phyloP scores from a whole-genome alignment of 257 asterid genomes.

The Rhazya stricta region DNA sequence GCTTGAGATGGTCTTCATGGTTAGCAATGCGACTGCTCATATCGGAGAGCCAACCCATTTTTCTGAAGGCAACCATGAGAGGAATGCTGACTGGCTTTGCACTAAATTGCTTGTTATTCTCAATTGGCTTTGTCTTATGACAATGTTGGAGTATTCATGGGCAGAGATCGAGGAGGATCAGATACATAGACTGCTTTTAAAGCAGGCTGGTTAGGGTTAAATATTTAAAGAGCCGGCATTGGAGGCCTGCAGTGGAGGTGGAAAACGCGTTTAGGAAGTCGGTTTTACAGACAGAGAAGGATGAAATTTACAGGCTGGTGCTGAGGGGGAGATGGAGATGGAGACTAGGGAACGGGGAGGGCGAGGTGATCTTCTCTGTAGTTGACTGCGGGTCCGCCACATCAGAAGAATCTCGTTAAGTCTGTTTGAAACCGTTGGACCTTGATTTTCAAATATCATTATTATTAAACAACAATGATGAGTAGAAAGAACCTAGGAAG shows the following conservation, averaged over 20 bases:
- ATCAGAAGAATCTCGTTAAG: conserved; percentile 6
- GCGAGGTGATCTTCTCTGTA: background rate
- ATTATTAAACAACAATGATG: background rate
- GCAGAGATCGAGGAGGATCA: background rate
- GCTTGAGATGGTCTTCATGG: conserved; percentile 8
- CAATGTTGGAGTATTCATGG: background rate
- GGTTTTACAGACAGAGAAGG: background rate
- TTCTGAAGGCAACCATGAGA: conserved; percentile 41
- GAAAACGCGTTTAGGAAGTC: conserved; percentile 22
- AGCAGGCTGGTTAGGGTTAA: background rate
- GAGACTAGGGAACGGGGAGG: background rate
- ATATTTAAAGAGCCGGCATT: conserved; percentile 1
- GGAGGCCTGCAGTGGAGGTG: background rate
- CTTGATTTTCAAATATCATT: background rate
- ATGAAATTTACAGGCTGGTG: conserved; percentile 11
- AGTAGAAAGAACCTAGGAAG: background rate
- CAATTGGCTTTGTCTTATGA: background rate
- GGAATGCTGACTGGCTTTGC: background rate
- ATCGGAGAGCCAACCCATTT: conserved; percentile 45
- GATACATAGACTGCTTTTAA: background rate
- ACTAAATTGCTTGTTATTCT: background rate
- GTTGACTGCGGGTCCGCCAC: background rate
- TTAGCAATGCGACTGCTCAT: conserved; percentile 11
- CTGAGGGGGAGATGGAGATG: background rate
- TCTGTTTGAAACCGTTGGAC: conserved; percentile 7